Evolutionary conservation across 768 basidiomycete species (phyloP).

Genomic region (Tulasnella sp.): DNA sequence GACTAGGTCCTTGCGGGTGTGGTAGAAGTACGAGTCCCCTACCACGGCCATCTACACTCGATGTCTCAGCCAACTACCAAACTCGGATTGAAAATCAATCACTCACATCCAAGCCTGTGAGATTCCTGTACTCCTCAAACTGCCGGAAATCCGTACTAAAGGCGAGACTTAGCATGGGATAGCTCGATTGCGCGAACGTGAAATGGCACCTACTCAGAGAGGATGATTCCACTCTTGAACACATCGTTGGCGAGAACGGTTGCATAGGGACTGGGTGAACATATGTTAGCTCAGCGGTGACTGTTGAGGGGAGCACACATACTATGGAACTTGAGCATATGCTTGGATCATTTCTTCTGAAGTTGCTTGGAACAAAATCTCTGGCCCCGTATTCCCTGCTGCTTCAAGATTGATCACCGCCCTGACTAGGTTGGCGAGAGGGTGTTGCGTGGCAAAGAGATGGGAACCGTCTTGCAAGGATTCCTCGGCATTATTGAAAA

Average conservation of each 20-base stretch:
- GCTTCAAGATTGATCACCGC: slow-evolving; percentile 93
- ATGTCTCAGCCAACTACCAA: slow-evolving; percentile 2
- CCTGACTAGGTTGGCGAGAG: slow-evolving; percentile 65
- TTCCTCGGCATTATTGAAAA: slow-evolving; percentile 96
- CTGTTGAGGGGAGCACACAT: slow-evolving; percentile 26
- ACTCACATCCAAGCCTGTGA: slow-evolving; percentile 86
- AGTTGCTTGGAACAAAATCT: slow-evolving; percentile 94
- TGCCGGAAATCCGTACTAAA: slow-evolving; percentile 92
- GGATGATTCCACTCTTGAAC: slow-evolving; percentile 85
- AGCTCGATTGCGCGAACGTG: background rate
- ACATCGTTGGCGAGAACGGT: slow-evolving; percentile 89
- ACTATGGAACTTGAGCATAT: slow-evolving; percentile 83
- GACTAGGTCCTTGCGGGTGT: slow-evolving; percentile 87
- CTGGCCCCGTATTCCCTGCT: slow-evolving; percentile 84
- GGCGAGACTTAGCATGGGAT: slow-evolving; percentile 24
- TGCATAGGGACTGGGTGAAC: slow-evolving; percentile 70
- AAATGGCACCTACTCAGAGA: slow-evolving; percentile 74
- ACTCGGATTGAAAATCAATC: background rate
- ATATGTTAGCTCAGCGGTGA: background rate
- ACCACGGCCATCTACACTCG: slow-evolving; percentile 77
- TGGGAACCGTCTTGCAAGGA: slow-evolving; percentile 94
- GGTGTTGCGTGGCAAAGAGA: slow-evolving; percentile 89
- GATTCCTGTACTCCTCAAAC: slow-evolving; percentile 85
- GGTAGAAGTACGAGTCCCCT: slow-evolving; percentile 91
- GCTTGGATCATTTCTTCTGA: slow-evolving; percentile 93